Conservation (phyloP, 129 eudicot species). For the Solidago caesia region DNA sequence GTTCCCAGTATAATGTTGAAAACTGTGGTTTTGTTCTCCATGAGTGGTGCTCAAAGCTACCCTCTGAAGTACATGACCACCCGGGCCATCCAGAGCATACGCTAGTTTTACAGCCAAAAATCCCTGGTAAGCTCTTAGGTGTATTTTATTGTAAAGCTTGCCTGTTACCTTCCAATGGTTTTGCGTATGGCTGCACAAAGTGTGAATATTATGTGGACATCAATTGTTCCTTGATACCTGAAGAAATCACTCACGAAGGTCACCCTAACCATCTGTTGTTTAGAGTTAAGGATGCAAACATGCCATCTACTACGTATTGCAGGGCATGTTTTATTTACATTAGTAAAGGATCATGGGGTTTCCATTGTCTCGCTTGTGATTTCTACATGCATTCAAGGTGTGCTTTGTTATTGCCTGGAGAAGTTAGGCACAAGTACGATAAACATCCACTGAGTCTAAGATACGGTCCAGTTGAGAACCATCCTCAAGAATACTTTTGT, state of each 20-base stretch:
- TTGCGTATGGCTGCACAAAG: conserved; percentile 2
- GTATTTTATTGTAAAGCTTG: not conserved
- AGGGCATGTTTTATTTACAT: not conserved
- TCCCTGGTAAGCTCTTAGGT: not conserved
- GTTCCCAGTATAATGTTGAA: not conserved
- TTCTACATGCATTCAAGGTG: not conserved
- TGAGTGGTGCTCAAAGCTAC: not conserved
- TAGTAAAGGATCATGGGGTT: not conserved
- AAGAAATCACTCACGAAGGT: conserved; percentile 14
- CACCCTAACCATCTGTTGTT: conserved; percentile 13
- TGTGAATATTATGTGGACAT: not conserved
- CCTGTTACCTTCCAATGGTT: conserved; percentile 1
- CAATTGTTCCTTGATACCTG: conserved; percentile 7
- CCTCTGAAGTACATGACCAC: not conserved
- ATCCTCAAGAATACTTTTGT: conserved; percentile 13
- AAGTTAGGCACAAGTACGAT: conserved; percentile 14
- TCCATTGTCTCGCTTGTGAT: not conserved
- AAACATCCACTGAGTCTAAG: conserved; percentile 23
- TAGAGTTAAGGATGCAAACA: not conserved
- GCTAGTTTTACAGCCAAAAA: not conserved
- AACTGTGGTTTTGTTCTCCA: not conserved
- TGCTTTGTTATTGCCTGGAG: not conserved
- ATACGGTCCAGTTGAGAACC: conserved; percentile 18
- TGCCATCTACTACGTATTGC: not conserved
- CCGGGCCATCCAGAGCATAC: not conserved